These are phyloP conservation scores for Rhizopogon sp. DNA, from an alignment of 768 basidiomycete species.

Conservation along the genomic window DNA sequence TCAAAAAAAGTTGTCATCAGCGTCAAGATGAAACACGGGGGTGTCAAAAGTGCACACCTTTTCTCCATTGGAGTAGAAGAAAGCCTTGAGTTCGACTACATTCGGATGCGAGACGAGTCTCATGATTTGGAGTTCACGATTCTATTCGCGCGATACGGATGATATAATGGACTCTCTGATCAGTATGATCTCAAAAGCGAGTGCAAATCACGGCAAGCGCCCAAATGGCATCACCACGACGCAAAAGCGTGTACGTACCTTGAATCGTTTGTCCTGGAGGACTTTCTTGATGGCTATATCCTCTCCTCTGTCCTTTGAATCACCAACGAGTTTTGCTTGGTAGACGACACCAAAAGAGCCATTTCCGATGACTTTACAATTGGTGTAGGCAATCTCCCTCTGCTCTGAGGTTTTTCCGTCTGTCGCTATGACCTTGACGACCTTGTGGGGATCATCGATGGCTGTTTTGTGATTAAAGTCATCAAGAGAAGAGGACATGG, in stretches of 20 bases:
- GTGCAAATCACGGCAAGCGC: neutral
- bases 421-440: constrained; percentile 92
- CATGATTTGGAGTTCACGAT: constrained; percentile 99
- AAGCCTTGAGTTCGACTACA: constrained; percentile 95
- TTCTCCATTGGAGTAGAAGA: constrained; percentile 99
- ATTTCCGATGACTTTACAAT: constrained; percentile 97
- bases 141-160: constrained; percentile 43
- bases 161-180: constrained; percentile 1
- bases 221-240: neutral
- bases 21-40: constrained; percentile 4
- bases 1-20: constrained; percentile 2
- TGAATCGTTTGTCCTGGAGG: constrained; percentile 99
- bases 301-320: constrained; percentile 51
- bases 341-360: constrained; percentile 99
- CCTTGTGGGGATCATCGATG: constrained; percentile 94
- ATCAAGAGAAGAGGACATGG: constrained; percentile 24
- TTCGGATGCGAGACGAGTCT: constrained; percentile 94
- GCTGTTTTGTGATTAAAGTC: constrained; percentile 36
- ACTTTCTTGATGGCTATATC: constrained; percentile 99
- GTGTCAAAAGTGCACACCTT: constrained; percentile 57
- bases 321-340: constrained; percentile 80
- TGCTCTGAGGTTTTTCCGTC: constrained; percentile 92
- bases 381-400: constrained; percentile 88
- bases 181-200: constrained; percentile 6
- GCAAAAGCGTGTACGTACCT: constrained; percentile 52